Conservation (phyloP, 495 filamentous ascomycete species). For the Schizothecium vesticola region DNA sequence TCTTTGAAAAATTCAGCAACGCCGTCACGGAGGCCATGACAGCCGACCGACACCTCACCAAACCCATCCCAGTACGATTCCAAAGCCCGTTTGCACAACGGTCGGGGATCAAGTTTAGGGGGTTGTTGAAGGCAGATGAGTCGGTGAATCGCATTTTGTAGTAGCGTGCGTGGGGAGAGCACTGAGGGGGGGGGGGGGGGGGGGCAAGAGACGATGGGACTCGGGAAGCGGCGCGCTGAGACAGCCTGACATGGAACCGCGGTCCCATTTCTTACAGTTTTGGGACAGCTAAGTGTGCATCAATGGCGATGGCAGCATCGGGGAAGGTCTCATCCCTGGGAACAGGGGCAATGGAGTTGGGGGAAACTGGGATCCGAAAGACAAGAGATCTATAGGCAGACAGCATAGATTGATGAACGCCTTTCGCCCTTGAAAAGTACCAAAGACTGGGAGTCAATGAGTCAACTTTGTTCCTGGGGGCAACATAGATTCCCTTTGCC, state of each 20-base stretch:
- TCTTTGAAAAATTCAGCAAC: not conserved
- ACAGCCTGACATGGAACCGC: not conserved
- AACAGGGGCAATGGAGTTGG: not conserved
- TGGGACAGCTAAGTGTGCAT: not conserved
- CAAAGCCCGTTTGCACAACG: not conserved
- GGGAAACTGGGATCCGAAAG: not conserved
- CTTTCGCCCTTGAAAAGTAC: not conserved
- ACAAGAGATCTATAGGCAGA: not conserved
- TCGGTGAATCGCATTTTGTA: not conserved
- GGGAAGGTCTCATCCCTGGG: not conserved
- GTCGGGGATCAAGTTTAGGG: not conserved
- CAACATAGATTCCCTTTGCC: not conserved
- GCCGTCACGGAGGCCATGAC: not conserved
- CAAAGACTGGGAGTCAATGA: not conserved
- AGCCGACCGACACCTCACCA: not conserved
- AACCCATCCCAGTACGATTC: not conserved
- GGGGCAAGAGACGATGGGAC: not conserved
- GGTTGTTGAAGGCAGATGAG: not conserved
- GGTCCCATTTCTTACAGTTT: not conserved
- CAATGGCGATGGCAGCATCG: not conserved
- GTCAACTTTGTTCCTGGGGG: not conserved
- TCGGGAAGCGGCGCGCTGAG: not conserved
- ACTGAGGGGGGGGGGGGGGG: not conserved
- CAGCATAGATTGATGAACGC: not conserved
- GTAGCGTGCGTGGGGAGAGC: not conserved